Conservation (phyloP, 768 basidiomycete genomes). For the Mycena maculata region DNA sequence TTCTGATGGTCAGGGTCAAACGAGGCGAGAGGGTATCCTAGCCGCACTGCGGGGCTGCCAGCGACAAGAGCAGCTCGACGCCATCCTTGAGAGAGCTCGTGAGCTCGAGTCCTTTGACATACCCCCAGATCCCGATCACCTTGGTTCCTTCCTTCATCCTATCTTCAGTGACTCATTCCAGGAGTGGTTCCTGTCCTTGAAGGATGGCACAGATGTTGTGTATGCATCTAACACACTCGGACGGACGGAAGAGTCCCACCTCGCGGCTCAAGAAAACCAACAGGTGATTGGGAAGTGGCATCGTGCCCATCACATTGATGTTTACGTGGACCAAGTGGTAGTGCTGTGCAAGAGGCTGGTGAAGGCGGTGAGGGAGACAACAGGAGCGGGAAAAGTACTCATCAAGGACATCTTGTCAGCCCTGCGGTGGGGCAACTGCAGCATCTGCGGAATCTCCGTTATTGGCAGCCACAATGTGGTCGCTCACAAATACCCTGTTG, state of each 20-base stretch:
- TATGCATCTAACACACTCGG: not conserved
- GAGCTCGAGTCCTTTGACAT: not conserved
- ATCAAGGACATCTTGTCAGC: not conserved
- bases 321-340: no score
- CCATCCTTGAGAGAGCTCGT: not conserved
- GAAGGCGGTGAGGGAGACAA: not conserved
- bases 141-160: not conserved
- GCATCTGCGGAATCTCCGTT: not conserved
- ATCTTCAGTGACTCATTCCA: not conserved
- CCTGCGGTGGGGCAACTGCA: not conserved
- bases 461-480: not conserved
- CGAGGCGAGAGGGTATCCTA: not conserved
- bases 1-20: accelerated
- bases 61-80: not conserved
- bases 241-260: not conserved
- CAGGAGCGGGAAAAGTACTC: no score
- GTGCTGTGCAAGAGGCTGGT: not conserved
- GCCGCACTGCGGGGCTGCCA: not conserved
- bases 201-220: not conserved
- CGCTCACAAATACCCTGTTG: not conserved
- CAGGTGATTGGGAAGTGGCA: not conserved
- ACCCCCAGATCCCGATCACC: not conserved
- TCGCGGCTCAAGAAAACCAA: not conserved
- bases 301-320: not conserved
- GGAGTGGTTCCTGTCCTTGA: not conserved